Percentiles rank a stretch among this genome's conserved stretches.
Conservation (phyloP, 1,284 basidiomycete species). For the Chondrostereum purpureum region DNA sequence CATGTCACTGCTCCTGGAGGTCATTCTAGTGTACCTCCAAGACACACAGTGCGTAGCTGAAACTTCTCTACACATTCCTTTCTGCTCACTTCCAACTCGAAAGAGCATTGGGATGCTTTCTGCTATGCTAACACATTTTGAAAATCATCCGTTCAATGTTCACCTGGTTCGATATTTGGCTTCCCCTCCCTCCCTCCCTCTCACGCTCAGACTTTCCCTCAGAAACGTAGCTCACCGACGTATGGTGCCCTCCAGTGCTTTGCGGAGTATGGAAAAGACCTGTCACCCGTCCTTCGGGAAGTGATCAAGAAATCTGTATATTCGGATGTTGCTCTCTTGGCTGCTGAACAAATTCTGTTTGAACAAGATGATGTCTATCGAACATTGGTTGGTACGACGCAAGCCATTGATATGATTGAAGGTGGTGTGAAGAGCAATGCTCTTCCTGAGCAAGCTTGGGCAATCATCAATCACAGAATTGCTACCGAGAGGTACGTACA, state of each 20-base stretch:
- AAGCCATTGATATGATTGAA: constrained; percentile 58
- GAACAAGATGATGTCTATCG: neutral
- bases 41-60: constrained; percentile 36
- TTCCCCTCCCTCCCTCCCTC: constrained; percentile 1
- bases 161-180: constrained; percentile 27
- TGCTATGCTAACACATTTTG: constrained; percentile 42
- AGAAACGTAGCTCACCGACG: constrained; percentile 35
- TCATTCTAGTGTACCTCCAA: constrained; percentile 62
- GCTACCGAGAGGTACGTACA: constrained; percentile 7
- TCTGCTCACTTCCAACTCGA: neutral
- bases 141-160: constrained; percentile 41
- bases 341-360: neutral
- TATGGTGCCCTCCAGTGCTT: constrained; percentile 40
- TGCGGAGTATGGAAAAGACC: constrained; percentile 40
- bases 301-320: constrained; percentile 29
- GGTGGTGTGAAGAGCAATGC: constrained; percentile 56
- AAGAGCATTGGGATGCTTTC: constrained; percentile 62
- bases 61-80: neutral
- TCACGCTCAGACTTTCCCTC: neutral
- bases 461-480: constrained; percentile 20
- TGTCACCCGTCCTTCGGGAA: constrained; percentile 34
- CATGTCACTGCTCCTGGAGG: constrained; percentile 56
- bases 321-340: constrained; percentile 32
- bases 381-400: neutral
- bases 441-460: constrained; percentile 19